A percentile compares a stretch with the other conserved stretches of the same genome.
phyloP scores from a whole-genome alignment of 163 green algal genomes.

The Chloromonas sp. region DNA sequence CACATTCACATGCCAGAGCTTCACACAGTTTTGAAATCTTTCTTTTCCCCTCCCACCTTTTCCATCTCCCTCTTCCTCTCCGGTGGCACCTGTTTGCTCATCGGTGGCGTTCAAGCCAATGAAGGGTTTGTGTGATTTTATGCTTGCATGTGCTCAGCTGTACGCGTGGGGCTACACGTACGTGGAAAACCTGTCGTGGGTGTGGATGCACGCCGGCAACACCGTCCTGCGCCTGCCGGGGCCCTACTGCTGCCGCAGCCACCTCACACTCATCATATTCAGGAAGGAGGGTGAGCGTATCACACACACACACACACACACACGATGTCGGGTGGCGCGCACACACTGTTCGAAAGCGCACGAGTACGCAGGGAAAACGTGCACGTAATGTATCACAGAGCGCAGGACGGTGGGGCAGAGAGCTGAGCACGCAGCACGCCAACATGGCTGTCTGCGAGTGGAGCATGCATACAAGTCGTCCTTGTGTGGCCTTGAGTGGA shows the following conservation, averaged over 20 bases:
- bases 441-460: no score
- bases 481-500: neutral
- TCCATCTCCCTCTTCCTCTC: no score
- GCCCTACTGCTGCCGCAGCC: slow-evolving; percentile 39
- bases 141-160: slow-evolving; percentile 30
- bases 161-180: slow-evolving; percentile 69
- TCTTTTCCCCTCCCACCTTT: no score
- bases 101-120: slow-evolving; percentile 1
- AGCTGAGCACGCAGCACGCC: no score
- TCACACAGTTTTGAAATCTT: no score
- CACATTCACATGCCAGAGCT: no score
- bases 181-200: slow-evolving; percentile 93
- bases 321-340: no score
- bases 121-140: neutral
- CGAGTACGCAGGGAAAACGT: no score
- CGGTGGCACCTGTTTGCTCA: no score
- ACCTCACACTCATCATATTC: slow-evolving; percentile 91
- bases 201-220: slow-evolving; percentile 70
- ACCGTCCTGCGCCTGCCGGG: slow-evolving; percentile 36
- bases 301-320: neutral
- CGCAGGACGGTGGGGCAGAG: no score
- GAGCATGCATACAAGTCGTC: neutral
- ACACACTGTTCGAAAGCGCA: no score
- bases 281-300: slow-evolving; percentile 50
- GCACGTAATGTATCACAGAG: no score